phyloP scores from a whole-genome alignment of 179 eudicot species.

The Silene vulgaris region DNA sequence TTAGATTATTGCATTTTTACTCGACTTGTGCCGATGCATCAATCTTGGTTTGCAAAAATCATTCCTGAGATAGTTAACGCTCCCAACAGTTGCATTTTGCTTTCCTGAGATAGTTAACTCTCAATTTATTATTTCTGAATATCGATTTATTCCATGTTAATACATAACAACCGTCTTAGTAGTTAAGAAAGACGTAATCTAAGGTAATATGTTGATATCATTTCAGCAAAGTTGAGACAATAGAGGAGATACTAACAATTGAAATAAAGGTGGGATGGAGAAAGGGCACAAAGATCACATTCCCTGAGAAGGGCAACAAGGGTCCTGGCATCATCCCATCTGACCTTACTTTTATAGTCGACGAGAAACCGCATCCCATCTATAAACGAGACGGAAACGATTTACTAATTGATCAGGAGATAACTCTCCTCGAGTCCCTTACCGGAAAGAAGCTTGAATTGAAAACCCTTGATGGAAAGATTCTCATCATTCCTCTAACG shows the following conservation, averaged over 20 bases:
- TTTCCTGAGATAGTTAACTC: too few relatives aligned
- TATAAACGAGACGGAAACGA: conserved; percentile 55
- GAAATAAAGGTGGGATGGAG: conserved; percentile 65
- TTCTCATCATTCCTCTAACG: conserved; percentile 29
- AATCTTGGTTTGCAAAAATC: too few relatives aligned
- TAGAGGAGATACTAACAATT: conserved; percentile 61
- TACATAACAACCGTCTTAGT: too few relatives aligned
- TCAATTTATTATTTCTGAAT: too few relatives aligned
- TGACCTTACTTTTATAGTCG: conserved; percentile 50
- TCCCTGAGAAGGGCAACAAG: conserved; percentile 58
- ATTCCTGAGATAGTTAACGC: too few relatives aligned
- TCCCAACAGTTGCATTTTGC: too few relatives aligned
- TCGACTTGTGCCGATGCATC: too few relatives aligned
- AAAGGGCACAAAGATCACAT: conserved; percentile 62
- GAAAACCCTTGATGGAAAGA: conserved; percentile 50
- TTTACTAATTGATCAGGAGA: conserved; percentile 42
- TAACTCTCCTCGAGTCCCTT: conserved; percentile 53
- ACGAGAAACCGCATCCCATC: conserved; percentile 56
- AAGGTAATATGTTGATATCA: neutral
- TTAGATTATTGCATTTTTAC: too few relatives aligned
- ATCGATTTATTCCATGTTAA: too few relatives aligned
- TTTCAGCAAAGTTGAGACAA: conserved; percentile 38
- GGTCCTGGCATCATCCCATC: conserved; percentile 59
- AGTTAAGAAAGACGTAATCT: too few relatives aligned
- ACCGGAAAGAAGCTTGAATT: conserved; percentile 52